These are phyloP conservation scores for Tieghemostelium lacteum DNA, from an alignment of 78 protist species.

Conservation along the genomic window DNA sequence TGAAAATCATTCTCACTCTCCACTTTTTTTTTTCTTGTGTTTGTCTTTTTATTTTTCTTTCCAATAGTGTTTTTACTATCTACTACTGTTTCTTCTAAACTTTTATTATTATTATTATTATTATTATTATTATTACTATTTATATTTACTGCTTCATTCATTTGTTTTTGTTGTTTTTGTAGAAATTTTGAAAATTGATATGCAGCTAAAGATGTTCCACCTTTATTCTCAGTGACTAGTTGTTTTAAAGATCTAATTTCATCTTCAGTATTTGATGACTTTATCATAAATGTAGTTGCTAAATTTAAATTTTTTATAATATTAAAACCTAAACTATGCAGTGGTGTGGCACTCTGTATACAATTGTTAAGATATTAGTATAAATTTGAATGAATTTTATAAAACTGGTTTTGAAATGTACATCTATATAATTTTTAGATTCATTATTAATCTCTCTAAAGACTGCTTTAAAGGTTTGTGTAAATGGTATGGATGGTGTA, in stretches of 20 bases:
- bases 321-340: conserved; percentile 12
- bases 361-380: not conserved
- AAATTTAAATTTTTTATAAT: conserved; percentile 61
- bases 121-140: too few species aligned
- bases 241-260: too few species aligned
- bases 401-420: not conserved
- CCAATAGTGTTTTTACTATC: not conserved
- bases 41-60: not conserved
- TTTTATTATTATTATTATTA: not conserved
- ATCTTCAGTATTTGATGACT: too few species aligned
- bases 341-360: not conserved
- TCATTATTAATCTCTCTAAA: conserved; percentile 5
- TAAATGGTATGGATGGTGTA: conserved; percentile 62
- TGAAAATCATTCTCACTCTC: not conserved
- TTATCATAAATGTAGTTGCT: too few species aligned
- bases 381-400: too few species aligned
- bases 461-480: conserved; percentile 17
- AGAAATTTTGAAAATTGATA: not conserved
- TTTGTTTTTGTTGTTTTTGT: conserved; percentile 6
- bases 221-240: too few species aligned
- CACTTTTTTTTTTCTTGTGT: not conserved
- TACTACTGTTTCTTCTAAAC: not conserved
- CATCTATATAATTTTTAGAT: not conserved
- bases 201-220: too few species aligned
- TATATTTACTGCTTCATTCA: conserved; percentile 9